Evolutionary conservation across 2,329 filamentous ascomycete genomes (phyloP), one percentile per base, ranked within the genome.

Genomic region (Nemania bipapillata): DNA sequence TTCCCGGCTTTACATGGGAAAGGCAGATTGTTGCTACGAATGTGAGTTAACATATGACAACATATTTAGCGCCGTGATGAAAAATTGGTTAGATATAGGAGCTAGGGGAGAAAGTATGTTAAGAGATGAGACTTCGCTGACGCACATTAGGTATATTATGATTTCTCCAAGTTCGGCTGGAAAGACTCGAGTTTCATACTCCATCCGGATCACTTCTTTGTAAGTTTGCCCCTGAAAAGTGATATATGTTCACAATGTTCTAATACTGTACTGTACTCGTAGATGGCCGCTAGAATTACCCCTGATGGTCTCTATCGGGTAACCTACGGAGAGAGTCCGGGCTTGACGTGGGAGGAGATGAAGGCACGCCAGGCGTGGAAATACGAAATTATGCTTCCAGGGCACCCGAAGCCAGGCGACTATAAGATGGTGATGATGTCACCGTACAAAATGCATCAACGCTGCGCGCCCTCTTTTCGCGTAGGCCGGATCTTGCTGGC

Each of bases 11-110:
- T 71, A 90, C 88, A 0, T 86, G 87, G 82, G 83, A 88, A 61
- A 81, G 82, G 66, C 86, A 89, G 74, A 88, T 90, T 65, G 83
- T 90, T 17, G 87, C 88, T 52, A 89, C 87, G 5, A 90, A 90
- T 79, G 86, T 87, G 73, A 75, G 82, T 62, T 20, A 2, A 3
- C 4, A 35, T 6, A 3, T 22, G 42, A 35, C 8, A 35, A 24
- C 26, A 12, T 8, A 35, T 49, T 4, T 5, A 1, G 28, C 9
- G 9, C 15, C 5, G 26, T 20, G 30, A 26, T 53, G 9, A n/a
- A 22, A 12, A 20, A 24, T 49, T 5, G 20, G n/a, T 6, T 32
- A n/a, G n/a, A n/a, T n/a, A 37, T 20, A 24, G 3, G 42, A 8
- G 28, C 50, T 11, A 4, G 12, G n/a, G 32, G 15, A 24, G 47